phyloP scores from a whole-genome alignment of 208 protist genomes.

The Acanthamoeba healyi region DNA sequence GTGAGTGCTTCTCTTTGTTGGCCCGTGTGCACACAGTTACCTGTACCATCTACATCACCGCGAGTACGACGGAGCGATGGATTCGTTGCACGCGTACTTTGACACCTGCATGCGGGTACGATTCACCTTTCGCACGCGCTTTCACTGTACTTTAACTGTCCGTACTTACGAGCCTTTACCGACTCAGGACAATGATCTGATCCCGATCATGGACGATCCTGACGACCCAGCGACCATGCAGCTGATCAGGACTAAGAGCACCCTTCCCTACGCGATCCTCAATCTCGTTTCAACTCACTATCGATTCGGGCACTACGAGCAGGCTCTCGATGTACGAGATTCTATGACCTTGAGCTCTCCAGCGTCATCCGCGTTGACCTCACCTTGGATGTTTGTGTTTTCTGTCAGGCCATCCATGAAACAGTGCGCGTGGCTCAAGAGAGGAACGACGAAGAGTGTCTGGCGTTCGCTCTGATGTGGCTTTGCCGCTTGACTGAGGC shows the following conservation, averaged over 20 bases:
- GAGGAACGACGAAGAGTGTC: slow-evolving; percentile 57
- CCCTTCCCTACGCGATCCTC: slow-evolving; percentile 49
- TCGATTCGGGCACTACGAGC: slow-evolving; percentile 49
- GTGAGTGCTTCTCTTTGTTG: too few relatives aligned
- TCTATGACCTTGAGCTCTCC: not conserved
- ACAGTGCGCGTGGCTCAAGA: slow-evolving; percentile 65
- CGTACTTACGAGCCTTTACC: too few relatives aligned
- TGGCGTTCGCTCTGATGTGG: slow-evolving; percentile 49
- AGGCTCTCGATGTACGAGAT: slow-evolving; percentile 13
- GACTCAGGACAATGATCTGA: slow-evolving; percentile 7
- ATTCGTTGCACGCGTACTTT: slow-evolving; percentile 58
- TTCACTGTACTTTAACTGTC: too few relatives aligned
- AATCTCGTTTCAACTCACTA: slow-evolving; percentile 56
- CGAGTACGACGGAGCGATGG: slow-evolving; percentile 49
- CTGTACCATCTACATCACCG: slow-evolving; percentile 54
- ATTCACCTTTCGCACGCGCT: not conserved
- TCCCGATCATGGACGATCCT: not conserved
- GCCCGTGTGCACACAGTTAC: not conserved
- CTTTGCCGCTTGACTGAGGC: slow-evolving; percentile 45
- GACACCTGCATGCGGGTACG: slow-evolving; percentile 18
- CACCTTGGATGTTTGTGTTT: not conserved
- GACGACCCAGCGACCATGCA: slow-evolving; percentile 19
- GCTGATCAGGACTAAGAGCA: slow-evolving; percentile 46
- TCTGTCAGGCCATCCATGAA: slow-evolving; percentile 54
- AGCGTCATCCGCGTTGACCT: not conserved